A percentile compares a stretch with the other conserved stretches of the same genome.
These are phyloP conservation scores for Marasmius oreades DNA, from an alignment of 1,284 basidiomycete species.

Conservation along the genomic window DNA sequence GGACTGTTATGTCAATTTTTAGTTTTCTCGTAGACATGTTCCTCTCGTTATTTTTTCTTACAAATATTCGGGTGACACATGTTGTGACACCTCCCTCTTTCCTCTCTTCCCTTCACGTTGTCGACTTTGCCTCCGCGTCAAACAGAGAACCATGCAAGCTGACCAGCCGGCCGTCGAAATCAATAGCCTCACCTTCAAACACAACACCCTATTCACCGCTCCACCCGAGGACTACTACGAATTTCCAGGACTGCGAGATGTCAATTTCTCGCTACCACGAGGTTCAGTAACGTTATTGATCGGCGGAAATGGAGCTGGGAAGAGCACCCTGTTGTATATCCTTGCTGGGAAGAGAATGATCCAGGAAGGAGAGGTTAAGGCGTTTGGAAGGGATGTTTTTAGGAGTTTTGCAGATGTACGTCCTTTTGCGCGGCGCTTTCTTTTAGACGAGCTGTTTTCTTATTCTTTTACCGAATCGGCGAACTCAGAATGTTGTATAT, in stretches of 20 bases:
- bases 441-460: too few relatives aligned
- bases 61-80: too few relatives aligned
- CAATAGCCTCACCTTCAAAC: neutral
- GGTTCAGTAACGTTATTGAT: neutral
- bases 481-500: constrained; percentile 82
- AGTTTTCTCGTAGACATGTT: too few relatives aligned
- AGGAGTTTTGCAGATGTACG: constrained; percentile 34
- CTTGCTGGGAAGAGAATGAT: constrained; percentile 91
- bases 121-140: too few relatives aligned
- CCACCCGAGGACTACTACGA: too few relatives aligned
- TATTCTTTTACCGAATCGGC: too few relatives aligned
- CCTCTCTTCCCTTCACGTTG: too few relatives aligned
- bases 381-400: constrained; percentile 83
- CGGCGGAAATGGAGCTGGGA: constrained; percentile 63
- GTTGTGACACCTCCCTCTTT: too few relatives aligned
- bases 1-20: too few relatives aligned
- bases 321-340: constrained; percentile 92
- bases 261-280: neutral
- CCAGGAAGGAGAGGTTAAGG: constrained; percentile 33
- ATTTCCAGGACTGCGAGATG: neutral
- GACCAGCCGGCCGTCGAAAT: neutral
- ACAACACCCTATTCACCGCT: neutral
- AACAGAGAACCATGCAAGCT: neutral
- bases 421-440: too few relatives aligned
- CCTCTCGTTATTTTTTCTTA: too few relatives aligned